These are phyloP conservation scores for Sporothrix sp. DNA, from an alignment of 2,329 filamentous ascomycete species.

Conservation along the genomic window DNA sequence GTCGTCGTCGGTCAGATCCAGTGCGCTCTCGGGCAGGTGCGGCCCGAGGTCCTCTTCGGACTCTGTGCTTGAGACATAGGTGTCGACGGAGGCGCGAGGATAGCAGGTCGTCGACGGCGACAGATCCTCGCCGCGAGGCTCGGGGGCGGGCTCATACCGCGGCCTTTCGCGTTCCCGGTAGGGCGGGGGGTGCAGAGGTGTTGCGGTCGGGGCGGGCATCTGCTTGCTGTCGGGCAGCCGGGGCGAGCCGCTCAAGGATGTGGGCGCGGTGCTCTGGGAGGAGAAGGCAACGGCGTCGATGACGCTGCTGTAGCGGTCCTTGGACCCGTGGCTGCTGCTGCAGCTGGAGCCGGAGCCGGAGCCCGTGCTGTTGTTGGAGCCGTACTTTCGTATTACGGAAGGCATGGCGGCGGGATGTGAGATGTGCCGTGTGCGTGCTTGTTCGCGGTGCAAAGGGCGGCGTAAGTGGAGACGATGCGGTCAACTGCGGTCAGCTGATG, in stretches of 20 bases:
- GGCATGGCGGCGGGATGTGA: slow-evolving; percentile 18
- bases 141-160: slow-evolving; percentile 8
- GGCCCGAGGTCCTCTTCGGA: slow-evolving; percentile 49
- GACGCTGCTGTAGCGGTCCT: slow-evolving; percentile 31
- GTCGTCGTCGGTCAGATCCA: slow-evolving; percentile 5
- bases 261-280: slow-evolving; percentile 36
- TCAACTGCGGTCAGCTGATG: too few species aligned
- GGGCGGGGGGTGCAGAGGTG: neutral
- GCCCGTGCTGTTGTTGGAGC: slow-evolving; percentile 19
- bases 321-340: slow-evolving; percentile 26
- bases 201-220: too few species aligned
- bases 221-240: slow-evolving; percentile 24
- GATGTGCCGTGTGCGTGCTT: neutral
- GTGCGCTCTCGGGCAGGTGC: neutral
- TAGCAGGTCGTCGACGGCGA: slow-evolving; percentile 34
- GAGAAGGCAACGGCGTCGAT: slow-evolving; percentile 32
- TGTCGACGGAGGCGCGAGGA: slow-evolving; percentile 58
- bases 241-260: slow-evolving; percentile 33
- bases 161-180: neutral
- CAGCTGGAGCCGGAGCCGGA: slow-evolving; percentile 7
- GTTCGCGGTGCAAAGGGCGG: neutral
- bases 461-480: neutral
- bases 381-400: slow-evolving; percentile 28
- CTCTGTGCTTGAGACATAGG: slow-evolving; percentile 64
- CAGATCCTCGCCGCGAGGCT: slow-evolving; percentile 25